These are phyloP conservation scores for Rhinocladiella similis DNA, from an alignment of 2,329 filamentous ascomycete genomes.

Conservation along the genomic window DNA sequence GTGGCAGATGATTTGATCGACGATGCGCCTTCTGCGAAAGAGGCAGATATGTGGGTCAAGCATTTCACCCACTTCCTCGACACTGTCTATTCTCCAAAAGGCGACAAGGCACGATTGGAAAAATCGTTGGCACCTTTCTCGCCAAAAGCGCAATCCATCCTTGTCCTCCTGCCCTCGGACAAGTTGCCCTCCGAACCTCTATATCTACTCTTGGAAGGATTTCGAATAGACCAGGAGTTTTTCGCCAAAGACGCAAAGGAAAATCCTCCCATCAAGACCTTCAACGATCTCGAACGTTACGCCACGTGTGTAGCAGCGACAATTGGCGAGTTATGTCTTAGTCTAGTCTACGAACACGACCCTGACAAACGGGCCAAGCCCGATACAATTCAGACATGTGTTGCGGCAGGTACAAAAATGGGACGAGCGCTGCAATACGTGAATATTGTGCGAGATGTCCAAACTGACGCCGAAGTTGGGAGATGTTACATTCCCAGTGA, in stretches of 20 bases:
- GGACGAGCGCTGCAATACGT: slow-evolving; percentile 74
- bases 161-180: slow-evolving; percentile 59
- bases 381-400: slow-evolving; percentile 42
- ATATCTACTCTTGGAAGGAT: slow-evolving; percentile 65
- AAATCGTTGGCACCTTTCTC: slow-evolving; percentile 51
- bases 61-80: slow-evolving; percentile 61
- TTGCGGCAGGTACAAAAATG: slow-evolving; percentile 63
- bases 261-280: slow-evolving; percentile 58
- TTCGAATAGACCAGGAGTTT: slow-evolving; percentile 67
- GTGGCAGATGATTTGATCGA: slow-evolving; percentile 74
- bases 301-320: slow-evolving; percentile 70
- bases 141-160: slow-evolving; percentile 50
- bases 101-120: slow-evolving; percentile 29
- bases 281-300: slow-evolving; percentile 62
- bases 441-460: slow-evolving; percentile 75
- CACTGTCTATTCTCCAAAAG: slow-evolving; percentile 45
- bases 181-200: slow-evolving; percentile 61
- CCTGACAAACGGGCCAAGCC: slow-evolving; percentile 28
- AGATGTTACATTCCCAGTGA: slow-evolving; percentile 67
- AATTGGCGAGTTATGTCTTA: slow-evolving; percentile 67
- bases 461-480: slow-evolving; percentile 63
- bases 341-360: slow-evolving; percentile 63
- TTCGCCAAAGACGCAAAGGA: slow-evolving; percentile 24
- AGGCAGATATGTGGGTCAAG: slow-evolving; percentile 59
- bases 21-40: slow-evolving; percentile 54